Base-by-base conservation (phyloP, 768 basidiomycete genomes). In the Paxillus ammoniavirescens region DNA sequence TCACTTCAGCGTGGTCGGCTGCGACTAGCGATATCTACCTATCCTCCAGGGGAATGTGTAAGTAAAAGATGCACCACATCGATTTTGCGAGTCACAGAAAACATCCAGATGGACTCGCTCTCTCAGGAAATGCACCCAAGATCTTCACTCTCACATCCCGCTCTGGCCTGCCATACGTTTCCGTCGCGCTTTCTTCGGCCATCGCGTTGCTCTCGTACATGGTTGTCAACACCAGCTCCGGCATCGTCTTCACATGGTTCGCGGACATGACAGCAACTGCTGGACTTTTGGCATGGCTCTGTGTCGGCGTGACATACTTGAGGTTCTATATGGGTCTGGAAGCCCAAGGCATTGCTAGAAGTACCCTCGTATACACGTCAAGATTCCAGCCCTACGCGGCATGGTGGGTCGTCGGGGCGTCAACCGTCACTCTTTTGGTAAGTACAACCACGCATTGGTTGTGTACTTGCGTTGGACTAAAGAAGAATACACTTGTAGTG, bases 111-210 rank as follows among this genome's bases (percentile, higher is more conserved):
- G 75, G 76, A 54, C 72, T 82, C 23, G 77, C 80, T 10, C 54
- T 75, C 49, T 70, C 73, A 33, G 75, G 77, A 7, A 74, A 78
- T 55, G 79, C 80, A 0, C 81, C 81, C n/a, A 70, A 65, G 53
- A 64, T 82, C 56, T 81, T 83, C 58, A 50, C 65, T 18, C 64
- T 69, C 53, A 73, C 73, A 7, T 55, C 58, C 17, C 50, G 50
- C 5, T 55, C 60, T 26, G 67, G 80, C 54, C 65, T 81, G 0
- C 80, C 79, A 1, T 74, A 72, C 64, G 69, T 75, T 33, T 64
- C 75, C 1, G 59, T 68, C 5, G 52, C 37, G 0, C 21, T 62
- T 15, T 65, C 54, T 50, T 53, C 60, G 1, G 45, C 57, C 26
- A 64, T 71, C 47, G 64, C 61, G 9, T 44, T 66, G 12, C 61